Percentiles rank a stretch among this genome's conserved stretches.
Conservation (phyloP, 176 grass and related monocot species). For the Otatea glauca region DNA sequence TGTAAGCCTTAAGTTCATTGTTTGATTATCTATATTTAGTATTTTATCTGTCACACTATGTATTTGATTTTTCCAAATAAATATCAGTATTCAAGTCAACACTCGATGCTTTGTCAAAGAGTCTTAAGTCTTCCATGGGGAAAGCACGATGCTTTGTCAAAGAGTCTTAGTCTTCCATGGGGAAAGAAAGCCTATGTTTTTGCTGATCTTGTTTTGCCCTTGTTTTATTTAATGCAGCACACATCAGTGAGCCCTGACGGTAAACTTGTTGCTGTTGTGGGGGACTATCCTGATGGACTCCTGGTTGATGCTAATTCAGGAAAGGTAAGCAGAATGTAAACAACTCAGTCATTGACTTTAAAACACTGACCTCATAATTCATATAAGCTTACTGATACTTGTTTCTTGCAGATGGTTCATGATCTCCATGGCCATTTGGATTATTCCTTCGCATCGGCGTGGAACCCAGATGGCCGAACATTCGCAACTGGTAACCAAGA, state of each 20-base stretch:
- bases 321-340: conserved; percentile 52
- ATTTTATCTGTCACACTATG: neutral
- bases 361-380: neutral
- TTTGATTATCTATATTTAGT: conserved; percentile 3
- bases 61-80: conserved; percentile 15
- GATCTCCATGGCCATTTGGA: conserved; percentile 70
- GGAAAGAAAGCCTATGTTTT: neutral
- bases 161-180: neutral
- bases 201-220: conserved; percentile 30
- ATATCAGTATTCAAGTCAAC: neutral
- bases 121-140: neutral
- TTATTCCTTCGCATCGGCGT: conserved; percentile 87
- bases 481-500: conserved; percentile 87
- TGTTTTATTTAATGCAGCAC: conserved; percentile 61
- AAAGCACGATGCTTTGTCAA: neutral
- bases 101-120: neutral
- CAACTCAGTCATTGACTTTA: neutral
- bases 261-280: conserved; percentile 72
- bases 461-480: conserved; percentile 75
- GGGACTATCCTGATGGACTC: conserved; percentile 67
- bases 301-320: conserved; percentile 70
- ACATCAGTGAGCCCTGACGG: conserved; percentile 72
- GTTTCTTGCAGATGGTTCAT: conserved; percentile 56
- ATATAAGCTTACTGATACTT: conserved; percentile 9
- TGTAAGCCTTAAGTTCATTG: conserved; percentile 50